These are phyloP conservation scores for Taphrina deformans DNA, from an alignment of 1,139 yeast genomes.

Conservation along the genomic window DNA sequence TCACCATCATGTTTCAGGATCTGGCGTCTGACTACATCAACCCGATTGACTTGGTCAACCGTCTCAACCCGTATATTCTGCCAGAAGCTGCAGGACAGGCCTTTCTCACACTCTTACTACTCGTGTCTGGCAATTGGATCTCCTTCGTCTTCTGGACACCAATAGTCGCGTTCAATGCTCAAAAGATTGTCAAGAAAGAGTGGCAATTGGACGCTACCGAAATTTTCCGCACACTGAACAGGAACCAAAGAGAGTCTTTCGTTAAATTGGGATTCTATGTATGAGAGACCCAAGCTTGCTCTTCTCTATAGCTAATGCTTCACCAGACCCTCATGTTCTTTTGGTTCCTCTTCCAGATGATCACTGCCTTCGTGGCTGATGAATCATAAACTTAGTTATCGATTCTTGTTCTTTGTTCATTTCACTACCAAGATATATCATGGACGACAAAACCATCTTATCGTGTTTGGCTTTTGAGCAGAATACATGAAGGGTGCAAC, in stretches of 20 bases:
- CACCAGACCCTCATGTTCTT: constrained; percentile 24
- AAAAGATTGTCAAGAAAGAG: constrained; percentile 71
- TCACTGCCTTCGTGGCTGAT: constrained; percentile 85
- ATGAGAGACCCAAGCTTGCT: constrained; percentile 30
- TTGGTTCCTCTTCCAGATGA: constrained; percentile 54
- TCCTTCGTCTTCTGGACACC: constrained; percentile 85
- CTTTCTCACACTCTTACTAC: constrained; percentile 65
- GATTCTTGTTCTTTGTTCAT: background rate
- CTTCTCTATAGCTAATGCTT: background rate
- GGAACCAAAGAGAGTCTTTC: constrained; percentile 90
- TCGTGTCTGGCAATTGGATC: constrained; percentile 91
- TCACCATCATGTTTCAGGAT: constrained; percentile 70
- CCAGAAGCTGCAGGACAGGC: constrained; percentile 92
- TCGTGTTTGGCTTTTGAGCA: no score
- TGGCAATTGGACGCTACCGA: constrained; percentile 96
- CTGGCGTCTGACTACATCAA: constrained; percentile 71
- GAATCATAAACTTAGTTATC: constrained; percentile 39
- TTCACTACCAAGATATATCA: no score
- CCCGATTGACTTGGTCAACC: constrained; percentile 94
- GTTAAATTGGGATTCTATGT: constrained; percentile 82
- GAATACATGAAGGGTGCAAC: no score
- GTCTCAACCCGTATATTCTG: constrained; percentile 77
- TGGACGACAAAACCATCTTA: no score
- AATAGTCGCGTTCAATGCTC: constrained; percentile 73
- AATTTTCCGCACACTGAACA: constrained; percentile 79